These are phyloP conservation scores for Stagonosporopsis vannaccii DNA, from an alignment of 2,329 filamentous ascomycete genomes.

Conservation along the genomic window DNA sequence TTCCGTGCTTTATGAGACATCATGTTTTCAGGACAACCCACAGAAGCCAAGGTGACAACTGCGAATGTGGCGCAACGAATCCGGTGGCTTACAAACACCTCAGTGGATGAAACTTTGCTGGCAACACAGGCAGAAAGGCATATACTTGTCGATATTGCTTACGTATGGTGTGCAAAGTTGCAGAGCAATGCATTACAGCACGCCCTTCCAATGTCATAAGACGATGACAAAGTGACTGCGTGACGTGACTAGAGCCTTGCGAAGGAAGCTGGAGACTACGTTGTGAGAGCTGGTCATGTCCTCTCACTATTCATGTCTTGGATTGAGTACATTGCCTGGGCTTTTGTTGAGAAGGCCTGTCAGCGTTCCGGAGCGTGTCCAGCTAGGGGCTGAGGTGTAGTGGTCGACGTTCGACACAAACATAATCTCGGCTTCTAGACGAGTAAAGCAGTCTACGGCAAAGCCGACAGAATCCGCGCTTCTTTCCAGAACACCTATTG, in stretches of 20 bases:
- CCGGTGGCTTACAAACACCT: not conserved
- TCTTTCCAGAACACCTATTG: slow-evolving; percentile 3
- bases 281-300: too few species aligned
- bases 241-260: too few species aligned
- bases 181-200: too few species aligned
- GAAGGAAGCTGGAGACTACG: too few species aligned
- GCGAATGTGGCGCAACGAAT: not conserved
- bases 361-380: not conserved
- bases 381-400: not conserved
- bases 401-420: not conserved
- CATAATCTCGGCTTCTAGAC: not conserved
- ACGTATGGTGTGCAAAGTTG: too few species aligned
- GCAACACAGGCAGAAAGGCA: not conserved
- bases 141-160: not conserved
- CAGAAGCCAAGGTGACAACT: not conserved
- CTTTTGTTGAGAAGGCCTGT: too few species aligned
- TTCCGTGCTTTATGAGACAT: not conserved
- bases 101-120: too few species aligned
- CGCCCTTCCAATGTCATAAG: too few species aligned
- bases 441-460: not conserved
- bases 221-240: too few species aligned
- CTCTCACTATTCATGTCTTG: too few species aligned
- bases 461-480: slow-evolving; percentile 10
- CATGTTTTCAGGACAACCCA: not conserved
- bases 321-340: too few species aligned